Conservation (phyloP, 177 flowering plant genomes). For the Telopea speciosissima region DNA sequence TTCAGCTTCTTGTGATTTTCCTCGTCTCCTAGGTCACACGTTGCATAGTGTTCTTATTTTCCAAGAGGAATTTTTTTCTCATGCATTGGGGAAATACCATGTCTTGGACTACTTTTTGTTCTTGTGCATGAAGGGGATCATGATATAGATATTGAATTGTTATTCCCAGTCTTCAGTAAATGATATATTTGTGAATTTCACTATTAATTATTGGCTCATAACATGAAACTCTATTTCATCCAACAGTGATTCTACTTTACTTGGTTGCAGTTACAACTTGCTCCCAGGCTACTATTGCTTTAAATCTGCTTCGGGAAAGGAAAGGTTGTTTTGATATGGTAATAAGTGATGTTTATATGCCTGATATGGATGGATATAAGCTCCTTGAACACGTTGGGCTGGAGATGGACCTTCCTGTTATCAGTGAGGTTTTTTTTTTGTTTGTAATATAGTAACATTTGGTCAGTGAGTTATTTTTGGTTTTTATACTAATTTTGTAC, state of each 20-base stretch:
- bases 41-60: neutral
- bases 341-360: constrained; percentile 91
- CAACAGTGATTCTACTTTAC: neutral
- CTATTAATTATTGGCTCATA: neutral
- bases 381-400: constrained; percentile 82
- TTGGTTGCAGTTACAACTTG: constrained; percentile 68
- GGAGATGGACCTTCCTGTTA: constrained; percentile 92
- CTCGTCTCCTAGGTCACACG: neutral
- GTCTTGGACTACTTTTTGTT: neutral
- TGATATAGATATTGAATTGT: too few relatives aligned
- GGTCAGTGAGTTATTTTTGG: neutral
- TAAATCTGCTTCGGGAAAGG: constrained; percentile 58
- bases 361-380: constrained; percentile 88
- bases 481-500: constrained; percentile 9
- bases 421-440: too few relatives aligned
- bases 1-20: too few relatives aligned
- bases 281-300: constrained; percentile 61
- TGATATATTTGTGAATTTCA: neutral
- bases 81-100: neutral
- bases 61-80: neutral
- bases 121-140: neutral
- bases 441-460: too few relatives aligned
- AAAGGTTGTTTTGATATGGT: constrained; percentile 79
- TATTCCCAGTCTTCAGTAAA: neutral
- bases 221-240: neutral